These are phyloP conservation scores for Amanita phalloides DNA, from an alignment of 768 basidiomycete species.

Conservation along the genomic window DNA sequence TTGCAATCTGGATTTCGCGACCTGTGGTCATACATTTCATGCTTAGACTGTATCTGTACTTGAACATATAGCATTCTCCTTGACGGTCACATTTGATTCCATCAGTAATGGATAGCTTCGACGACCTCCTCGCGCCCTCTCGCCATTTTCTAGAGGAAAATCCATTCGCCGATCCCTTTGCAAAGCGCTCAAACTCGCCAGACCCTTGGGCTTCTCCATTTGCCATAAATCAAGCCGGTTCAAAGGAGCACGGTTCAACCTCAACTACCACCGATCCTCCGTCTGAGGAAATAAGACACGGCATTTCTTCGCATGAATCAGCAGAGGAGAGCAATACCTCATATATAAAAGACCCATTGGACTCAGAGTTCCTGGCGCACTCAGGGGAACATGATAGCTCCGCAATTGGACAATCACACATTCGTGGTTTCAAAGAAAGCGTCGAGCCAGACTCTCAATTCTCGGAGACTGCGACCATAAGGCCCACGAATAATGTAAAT, in stretches of 20 bases:
- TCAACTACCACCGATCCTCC: conserved; percentile 7
- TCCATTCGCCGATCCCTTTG: conserved; percentile 67
- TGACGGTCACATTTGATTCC: neutral
- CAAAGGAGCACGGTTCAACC: conserved; percentile 15
- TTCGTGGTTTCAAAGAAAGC: conserved; percentile 49
- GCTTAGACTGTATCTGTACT: neutral
- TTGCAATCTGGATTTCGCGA: neutral
- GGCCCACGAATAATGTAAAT: conserved; percentile 25
- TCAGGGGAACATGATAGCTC: conserved; percentile 17
- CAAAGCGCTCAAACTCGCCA: conserved; percentile 55
- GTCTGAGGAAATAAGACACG: neutral
- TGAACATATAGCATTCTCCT: neutral
- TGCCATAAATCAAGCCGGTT: conserved; percentile 19
- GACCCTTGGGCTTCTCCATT: conserved; percentile 70
- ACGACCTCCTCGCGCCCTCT: conserved; percentile 60
- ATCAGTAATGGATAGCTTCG: conserved; percentile 61
- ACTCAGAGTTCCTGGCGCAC: conserved; percentile 23
- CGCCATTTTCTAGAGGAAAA: conserved; percentile 58
- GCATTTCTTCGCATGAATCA: conserved; percentile 13
- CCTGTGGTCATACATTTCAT: neutral
- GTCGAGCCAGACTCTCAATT: conserved; percentile 20
- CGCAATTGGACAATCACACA: conserved; percentile 8
- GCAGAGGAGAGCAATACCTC: neutral
- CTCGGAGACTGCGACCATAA: conserved; percentile 33
- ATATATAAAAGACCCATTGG: conserved; percentile 24